Base-by-base conservation (phyloP, 1,139 yeast genomes). In the Diutina siamensis region DNA sequence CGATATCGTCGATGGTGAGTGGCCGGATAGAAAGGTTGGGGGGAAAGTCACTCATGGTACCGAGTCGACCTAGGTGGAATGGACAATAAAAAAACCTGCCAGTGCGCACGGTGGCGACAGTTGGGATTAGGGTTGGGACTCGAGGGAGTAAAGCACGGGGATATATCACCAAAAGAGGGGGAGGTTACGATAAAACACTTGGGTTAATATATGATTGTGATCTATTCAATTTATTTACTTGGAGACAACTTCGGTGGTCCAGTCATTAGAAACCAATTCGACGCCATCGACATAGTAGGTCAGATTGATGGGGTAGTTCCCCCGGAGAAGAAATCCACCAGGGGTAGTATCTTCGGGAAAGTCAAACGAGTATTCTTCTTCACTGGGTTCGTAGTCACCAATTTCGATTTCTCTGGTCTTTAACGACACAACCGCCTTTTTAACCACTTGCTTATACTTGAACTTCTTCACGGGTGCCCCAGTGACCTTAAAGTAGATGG, bases 21-120 rank as follows among this genome's bases (percentile, higher is more conserved):
- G 97, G 97, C 55, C 97, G 75, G 52, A 89, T 82, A 47, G 86
- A 83, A 54, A 87, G 71, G 58, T 87, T 71, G 10, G 75, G 75
- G 8, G 76, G 76, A 54, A 71, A 71, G 49, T 59, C 62, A 25
- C 38, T 34, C 45, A 44, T 44, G 27, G 40, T 35, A 35, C 10
- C 10, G 13, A 19, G 40, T 13, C 10, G 28, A 21, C 40, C 5
- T 20, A 19, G 9, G 19, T 17, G 28, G 27, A 35, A 35, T 31
- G 13, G 34, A n/a, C 13, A 35, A 35, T 20, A 35, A 35, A 21
- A 19, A 20, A n/a, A n/a, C n/a, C n/a, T 18, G 13, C 38, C 22
- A n/a, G 17, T 22, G 40, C 40, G 40, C n/a, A n/a, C 40, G 40
- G 22, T 21, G 40, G 40, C 22, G 40, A 22, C 28, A n/a, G 22